Evolutionary conservation across 192 early-diverging fungal species (phyloP), one percentile per base, ranked within the genome.

Genomic region (Chytriomyces sp.): DNA sequence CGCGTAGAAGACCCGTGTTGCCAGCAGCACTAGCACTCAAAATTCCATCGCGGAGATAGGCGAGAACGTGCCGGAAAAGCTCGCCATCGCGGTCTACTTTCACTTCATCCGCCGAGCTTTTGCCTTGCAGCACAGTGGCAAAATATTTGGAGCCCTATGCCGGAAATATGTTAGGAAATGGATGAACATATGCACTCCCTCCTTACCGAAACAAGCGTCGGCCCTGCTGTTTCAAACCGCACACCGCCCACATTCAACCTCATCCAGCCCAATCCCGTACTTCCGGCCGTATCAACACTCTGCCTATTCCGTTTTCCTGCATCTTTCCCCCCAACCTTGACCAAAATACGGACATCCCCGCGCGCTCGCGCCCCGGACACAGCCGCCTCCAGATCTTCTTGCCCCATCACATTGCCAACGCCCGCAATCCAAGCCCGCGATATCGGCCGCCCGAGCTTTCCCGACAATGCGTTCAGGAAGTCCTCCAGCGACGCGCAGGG

Each of bases 31-130:
- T n/a, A 5, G 49, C 26, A 17, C 65, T 55, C 41, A 68, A 49
- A 52, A 7, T 19, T 7, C 65, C 65, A 19, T 33, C 55, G 4
- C 65, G 10, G 52, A 68, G 26, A 33, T 55, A 68, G 31, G 52
- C 28, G 14, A 68, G n/a, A 4, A 68, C 65, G 36, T 68, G 65
- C 12, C 53, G 19, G 52, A 68, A 68, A 7, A 68, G 34, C 19
- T 68, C 65, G 6, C 65, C 65, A 33, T 68, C 65, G 26, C 65
- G 41, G 37, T 68, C 65, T 28, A 68, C 53, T 68, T 68, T 68
- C 37, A 68, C 52, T 37, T 68, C 65, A 22, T 52, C 65, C 8
- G 14, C 40, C n/a, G n/a, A n/a, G n/a, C n/a, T n/a, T n/a, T n/a
- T 32, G 5, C n/a, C 41, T 5, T 10, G 5, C n/a, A 68, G 25